A percentile compares a stretch with the other conserved stretches of the same genome.
phyloP scores from a whole-genome alignment of 148 eudicot species.

The Camellia lanceoleosa region DNA sequence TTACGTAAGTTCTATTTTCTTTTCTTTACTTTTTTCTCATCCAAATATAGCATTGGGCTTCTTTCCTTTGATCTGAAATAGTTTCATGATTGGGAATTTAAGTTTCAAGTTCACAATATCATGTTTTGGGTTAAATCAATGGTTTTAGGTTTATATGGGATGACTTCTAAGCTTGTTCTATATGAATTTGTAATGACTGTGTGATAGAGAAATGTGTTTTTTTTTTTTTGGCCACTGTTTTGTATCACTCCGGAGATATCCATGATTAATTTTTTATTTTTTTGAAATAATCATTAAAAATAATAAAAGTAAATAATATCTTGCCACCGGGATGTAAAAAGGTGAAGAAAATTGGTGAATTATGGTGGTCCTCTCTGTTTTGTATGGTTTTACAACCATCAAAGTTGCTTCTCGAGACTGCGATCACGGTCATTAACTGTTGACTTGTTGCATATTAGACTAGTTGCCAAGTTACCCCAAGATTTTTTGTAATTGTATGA shows the following conservation, averaged over 20 bases:
- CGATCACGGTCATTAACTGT: not conserved
- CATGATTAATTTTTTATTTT: too few species aligned
- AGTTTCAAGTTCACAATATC: not conserved
- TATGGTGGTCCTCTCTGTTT: too few species aligned
- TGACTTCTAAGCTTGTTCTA: not conserved
- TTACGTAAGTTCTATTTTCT: not conserved
- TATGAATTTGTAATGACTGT: not conserved
- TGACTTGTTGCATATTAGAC: not conserved
- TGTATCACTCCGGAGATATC: too few species aligned
- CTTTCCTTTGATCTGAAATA: not conserved
- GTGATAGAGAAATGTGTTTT: too few species aligned
- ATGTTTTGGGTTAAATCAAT: not conserved
- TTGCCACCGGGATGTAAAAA: too few species aligned
- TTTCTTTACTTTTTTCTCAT: not conserved
- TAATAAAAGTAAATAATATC: too few species aligned
- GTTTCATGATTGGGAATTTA: not conserved
- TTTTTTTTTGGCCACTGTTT: too few species aligned
- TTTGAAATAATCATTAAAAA: too few species aligned
- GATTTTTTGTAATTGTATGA: not conserved
- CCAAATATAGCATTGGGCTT: not conserved
- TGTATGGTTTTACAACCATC: too few species aligned
- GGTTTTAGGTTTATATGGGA: not conserved
- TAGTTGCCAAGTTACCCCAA: not conserved
- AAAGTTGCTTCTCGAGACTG: not conserved
- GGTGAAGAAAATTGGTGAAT: too few species aligned